Percentiles rank a stretch among this genome's conserved stretches.
These are phyloP conservation scores for Kodamaea alishanica DNA, from an alignment of 1,139 yeast species.

Conservation along the genomic window DNA sequence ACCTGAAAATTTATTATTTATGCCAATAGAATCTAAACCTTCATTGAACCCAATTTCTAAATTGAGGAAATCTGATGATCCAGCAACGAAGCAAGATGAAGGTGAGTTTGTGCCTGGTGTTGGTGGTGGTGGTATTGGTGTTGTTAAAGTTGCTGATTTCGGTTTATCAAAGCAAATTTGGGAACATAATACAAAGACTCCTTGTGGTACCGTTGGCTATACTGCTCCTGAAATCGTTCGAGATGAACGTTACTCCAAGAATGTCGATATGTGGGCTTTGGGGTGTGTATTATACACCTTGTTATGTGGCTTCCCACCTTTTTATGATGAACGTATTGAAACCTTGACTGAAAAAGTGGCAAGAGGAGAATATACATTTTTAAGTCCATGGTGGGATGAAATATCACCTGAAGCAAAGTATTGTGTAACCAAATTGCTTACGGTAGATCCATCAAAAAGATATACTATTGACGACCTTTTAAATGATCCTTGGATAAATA, in stretches of 20 bases:
- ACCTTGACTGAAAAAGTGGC: slow-evolving; percentile 58
- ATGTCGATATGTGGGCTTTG: slow-evolving; percentile 63
- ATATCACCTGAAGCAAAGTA: slow-evolving; percentile 52
- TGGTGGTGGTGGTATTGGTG: slow-evolving; percentile 53
- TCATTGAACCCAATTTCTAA: slow-evolving; percentile 35
- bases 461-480: slow-evolving; percentile 77
- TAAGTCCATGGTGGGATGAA: slow-evolving; percentile 65
- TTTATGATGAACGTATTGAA: slow-evolving; percentile 55
- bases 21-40: slow-evolving; percentile 59
- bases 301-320: slow-evolving; percentile 62
- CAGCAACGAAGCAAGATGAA: slow-evolving; percentile 47
- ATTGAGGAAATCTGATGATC: slow-evolving; percentile 46
- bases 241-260: slow-evolving; percentile 56
- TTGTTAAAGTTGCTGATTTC: slow-evolving; percentile 54
- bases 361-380: slow-evolving; percentile 53
- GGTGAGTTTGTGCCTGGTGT: slow-evolving; percentile 46
- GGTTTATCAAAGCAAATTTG: slow-evolving; percentile 56
- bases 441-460: slow-evolving; percentile 76
- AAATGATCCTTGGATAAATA: slow-evolving; percentile 78
- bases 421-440: slow-evolving; percentile 70
- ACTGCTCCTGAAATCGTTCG: slow-evolving; percentile 62
- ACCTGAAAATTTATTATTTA: slow-evolving; percentile 51
- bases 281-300: slow-evolving; percentile 60
- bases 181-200: slow-evolving; percentile 58
- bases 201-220: slow-evolving; percentile 63